Evolutionary conservation across 345 rosid genomes (phyloP).

Genomic region (Populus alba): DNA sequence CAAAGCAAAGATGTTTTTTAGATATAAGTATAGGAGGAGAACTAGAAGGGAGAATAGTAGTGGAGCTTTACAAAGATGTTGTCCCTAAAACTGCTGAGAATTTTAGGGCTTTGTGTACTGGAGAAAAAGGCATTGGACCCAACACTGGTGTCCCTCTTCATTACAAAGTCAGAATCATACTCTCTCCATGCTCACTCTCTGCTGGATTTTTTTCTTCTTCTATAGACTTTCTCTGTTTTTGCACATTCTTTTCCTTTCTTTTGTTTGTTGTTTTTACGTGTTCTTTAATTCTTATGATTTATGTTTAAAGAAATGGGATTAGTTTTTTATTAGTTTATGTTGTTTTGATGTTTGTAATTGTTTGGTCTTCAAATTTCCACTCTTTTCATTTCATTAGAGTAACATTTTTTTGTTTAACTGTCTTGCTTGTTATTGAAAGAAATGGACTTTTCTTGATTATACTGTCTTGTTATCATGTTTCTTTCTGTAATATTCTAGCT

Average conservation of each 20-base stretch:
- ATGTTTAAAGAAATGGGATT: not conserved
- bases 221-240: not conserved
- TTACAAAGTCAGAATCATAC: slow-evolving; percentile 11
- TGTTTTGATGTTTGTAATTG: not conserved
- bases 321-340: not conserved
- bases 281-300: not conserved
- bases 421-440: not conserved
- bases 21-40: slow-evolving; percentile 13
- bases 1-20: slow-evolving; percentile 11
- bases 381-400: not conserved
- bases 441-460: not conserved
- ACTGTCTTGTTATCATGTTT: not conserved
- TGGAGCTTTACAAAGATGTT: slow-evolving; percentile 17
- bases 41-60: slow-evolving; percentile 16
- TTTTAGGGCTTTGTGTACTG: slow-evolving; percentile 27
- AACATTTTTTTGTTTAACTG: not conserved
- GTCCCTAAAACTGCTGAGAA: slow-evolving; percentile 28
- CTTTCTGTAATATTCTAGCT: not conserved
- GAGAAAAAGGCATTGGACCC: slow-evolving; percentile 26
- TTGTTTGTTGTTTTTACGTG: not conserved
- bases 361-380: not conserved
- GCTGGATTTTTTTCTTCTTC: not conserved
- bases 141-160: slow-evolving; percentile 24
- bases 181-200: not conserved
- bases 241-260: not conserved